These are phyloP conservation scores for Cordyceps cicadae DNA, from an alignment of 2,329 filamentous ascomycete species.

Conservation along the genomic window DNA sequence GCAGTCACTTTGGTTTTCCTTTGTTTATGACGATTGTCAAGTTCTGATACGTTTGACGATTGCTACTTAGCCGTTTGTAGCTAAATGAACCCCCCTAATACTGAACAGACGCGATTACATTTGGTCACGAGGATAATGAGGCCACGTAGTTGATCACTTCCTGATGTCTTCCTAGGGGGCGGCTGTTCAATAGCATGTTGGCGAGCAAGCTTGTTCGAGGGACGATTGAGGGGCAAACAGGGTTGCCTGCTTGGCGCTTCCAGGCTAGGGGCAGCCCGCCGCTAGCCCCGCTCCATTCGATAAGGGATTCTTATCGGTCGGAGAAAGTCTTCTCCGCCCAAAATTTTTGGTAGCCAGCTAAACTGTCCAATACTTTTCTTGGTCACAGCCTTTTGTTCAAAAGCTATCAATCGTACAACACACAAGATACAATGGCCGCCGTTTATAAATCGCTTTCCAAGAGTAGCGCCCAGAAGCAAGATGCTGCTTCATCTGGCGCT, in stretches of 20 bases:
- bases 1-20: conserved; percentile 32
- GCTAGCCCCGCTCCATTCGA: conserved; percentile 13
- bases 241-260: background rate
- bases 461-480: conserved; percentile 39
- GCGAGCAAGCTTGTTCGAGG: background rate
- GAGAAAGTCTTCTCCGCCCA: conserved; percentile 22
- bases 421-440: conserved; percentile 48
- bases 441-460: conserved; percentile 71
- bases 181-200: background rate
- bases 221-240: background rate
- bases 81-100: conserved; percentile 23
- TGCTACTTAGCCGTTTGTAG: conserved; percentile 32
- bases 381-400: background rate
- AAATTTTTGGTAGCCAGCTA: conserved; percentile 19
- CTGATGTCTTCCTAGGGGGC: background rate
- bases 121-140: background rate
- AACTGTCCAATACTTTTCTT: background rate
- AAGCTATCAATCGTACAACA: background rate
- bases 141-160: background rate
- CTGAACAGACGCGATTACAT: conserved; percentile 12
- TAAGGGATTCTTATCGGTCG: conserved; percentile 25
- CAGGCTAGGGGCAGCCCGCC: too few relatives aligned
- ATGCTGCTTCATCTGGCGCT: conserved; percentile 39
- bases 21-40: conserved; percentile 30
- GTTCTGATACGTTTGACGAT: conserved; percentile 29